Evolutionary conservation across 1,139 yeast genomes (phyloP).

Genomic region (Cylindricascospora bacillispora): DNA sequence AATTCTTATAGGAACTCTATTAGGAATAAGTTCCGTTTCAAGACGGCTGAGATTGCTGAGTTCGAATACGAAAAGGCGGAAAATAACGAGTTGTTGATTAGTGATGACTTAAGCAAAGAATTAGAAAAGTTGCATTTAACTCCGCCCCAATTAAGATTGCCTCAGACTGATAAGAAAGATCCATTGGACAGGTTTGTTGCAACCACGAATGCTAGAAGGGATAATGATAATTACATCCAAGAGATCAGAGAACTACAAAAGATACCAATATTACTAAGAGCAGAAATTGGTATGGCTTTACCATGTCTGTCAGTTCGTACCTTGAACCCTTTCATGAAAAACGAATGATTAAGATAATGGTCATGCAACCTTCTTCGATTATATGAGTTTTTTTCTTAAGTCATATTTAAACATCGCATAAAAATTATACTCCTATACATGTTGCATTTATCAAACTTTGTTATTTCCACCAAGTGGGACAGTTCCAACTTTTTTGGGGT

Average conservation of each 20-base stretch:
- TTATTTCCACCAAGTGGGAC: background rate
- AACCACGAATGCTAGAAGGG: conserved; percentile 43
- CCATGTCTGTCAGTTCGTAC: conserved; percentile 92
- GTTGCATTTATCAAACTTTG: background rate
- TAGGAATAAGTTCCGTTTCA: conserved; percentile 64
- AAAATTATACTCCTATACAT: too few relatives aligned
- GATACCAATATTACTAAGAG: conserved; percentile 77
- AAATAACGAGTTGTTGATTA: conserved; percentile 23
- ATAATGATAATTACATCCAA: conserved; percentile 55
- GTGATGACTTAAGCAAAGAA: conserved; percentile 34
- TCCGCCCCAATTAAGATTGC: conserved; percentile 40
- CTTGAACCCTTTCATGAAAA: conserved; percentile 62
- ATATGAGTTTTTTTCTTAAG: too few relatives aligned
- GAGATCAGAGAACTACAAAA: conserved; percentile 66
- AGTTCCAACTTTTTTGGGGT: background rate
- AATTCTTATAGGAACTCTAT: conserved; percentile 67
- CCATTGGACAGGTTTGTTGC: conserved; percentile 47
- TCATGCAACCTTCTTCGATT: too few relatives aligned
- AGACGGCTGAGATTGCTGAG: conserved; percentile 60
- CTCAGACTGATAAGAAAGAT: conserved; percentile 25
- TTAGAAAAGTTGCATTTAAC: conserved; percentile 38
- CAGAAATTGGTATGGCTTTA: conserved; percentile 88
- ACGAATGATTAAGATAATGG: conserved; percentile 5
- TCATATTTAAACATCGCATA: too few relatives aligned
- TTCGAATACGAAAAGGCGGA: conserved; percentile 11